Evolutionary conservation across 768 basidiomycete genomes (phyloP).

Genomic region (Serendipita vermifera): DNA sequence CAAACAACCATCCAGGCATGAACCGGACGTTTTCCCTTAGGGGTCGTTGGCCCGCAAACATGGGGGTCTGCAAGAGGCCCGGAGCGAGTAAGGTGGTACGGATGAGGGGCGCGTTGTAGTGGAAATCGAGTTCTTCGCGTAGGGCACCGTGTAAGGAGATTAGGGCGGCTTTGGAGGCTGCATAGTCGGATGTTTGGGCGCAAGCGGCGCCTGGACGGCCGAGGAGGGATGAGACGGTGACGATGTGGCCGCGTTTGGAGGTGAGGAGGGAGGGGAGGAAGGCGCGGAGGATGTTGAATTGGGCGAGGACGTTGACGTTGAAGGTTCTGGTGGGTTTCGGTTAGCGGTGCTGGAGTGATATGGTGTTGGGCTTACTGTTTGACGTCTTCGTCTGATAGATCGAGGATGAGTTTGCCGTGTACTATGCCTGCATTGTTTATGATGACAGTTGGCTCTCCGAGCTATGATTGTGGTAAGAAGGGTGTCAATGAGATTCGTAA

Average conservation of each 20-base stretch:
- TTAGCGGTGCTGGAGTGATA: neutral
- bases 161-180: slow-evolving; percentile 85
- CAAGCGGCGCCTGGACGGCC: slow-evolving; percentile 57
- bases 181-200: slow-evolving; percentile 82
- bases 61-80: slow-evolving; percentile 61
- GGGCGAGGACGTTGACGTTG: slow-evolving; percentile 71
- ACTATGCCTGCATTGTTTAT: slow-evolving; percentile 94
- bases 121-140: slow-evolving; percentile 74
- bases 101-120: slow-evolving; percentile 61
- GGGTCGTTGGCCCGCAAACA: slow-evolving; percentile 42
- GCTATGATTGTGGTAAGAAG: slow-evolving; percentile 28
- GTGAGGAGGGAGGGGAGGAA: slow-evolving; percentile 84
- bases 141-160: slow-evolving; percentile 71
- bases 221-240: slow-evolving; percentile 66
- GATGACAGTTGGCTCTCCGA: slow-evolving; percentile 79
- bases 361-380: slow-evolving; percentile 43
- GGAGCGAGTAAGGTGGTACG: slow-evolving; percentile 82
- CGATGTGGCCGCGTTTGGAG: slow-evolving; percentile 71
- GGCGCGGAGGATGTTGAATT: slow-evolving; percentile 86
- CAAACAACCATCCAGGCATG: slow-evolving; percentile 38
- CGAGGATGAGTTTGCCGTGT: slow-evolving; percentile 75
- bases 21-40: slow-evolving; percentile 27
- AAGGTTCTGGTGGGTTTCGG: slow-evolving; percentile 50
- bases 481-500: neutral
- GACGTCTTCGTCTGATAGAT: slow-evolving; percentile 64